Evolutionary conservation across 306 rosid genomes (phyloP).

Genomic region (Vicia villosa): DNA sequence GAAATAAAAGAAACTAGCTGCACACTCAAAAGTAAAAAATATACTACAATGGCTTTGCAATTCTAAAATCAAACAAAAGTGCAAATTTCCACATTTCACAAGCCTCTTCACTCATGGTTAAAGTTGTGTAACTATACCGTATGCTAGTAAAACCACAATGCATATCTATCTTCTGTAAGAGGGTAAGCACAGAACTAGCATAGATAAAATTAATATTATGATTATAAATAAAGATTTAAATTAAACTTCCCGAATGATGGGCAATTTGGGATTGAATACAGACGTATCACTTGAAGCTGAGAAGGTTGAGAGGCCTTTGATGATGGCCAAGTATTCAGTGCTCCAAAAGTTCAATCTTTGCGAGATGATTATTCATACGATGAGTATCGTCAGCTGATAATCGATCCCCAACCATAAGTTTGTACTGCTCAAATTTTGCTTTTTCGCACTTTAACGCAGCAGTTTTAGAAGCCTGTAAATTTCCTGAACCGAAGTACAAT

Average conservation of each 20-base stretch:
- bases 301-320: conserved; percentile 14
- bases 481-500: conserved; percentile 51
- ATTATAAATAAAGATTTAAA: not conserved
- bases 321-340: conserved; percentile 43
- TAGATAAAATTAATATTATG: not conserved
- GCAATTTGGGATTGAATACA: conserved; percentile 31
- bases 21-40: too few relatives aligned
- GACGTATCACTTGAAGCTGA: not conserved
- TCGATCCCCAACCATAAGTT: conserved; percentile 57
- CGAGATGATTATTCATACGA: conserved; percentile 68
- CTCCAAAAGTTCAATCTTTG: conserved; percentile 64
- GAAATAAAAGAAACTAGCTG: not conserved
- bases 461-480: conserved; percentile 64
- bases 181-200: not conserved
- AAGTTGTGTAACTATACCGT: conserved; percentile 4
- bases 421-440: conserved; percentile 72
- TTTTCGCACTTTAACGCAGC: conserved; percentile 71
- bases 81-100: conserved; percentile 28
- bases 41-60: not conserved
- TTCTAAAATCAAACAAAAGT: not conserved
- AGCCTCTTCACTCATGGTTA: conserved; percentile 23
- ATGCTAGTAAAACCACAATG: not conserved
- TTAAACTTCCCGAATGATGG: not conserved
- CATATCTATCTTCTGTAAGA: not conserved
- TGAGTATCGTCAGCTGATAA: conserved; percentile 48